phyloP scores from a whole-genome alignment of 768 basidiomycete species.

The Clathrus columnatus region DNA sequence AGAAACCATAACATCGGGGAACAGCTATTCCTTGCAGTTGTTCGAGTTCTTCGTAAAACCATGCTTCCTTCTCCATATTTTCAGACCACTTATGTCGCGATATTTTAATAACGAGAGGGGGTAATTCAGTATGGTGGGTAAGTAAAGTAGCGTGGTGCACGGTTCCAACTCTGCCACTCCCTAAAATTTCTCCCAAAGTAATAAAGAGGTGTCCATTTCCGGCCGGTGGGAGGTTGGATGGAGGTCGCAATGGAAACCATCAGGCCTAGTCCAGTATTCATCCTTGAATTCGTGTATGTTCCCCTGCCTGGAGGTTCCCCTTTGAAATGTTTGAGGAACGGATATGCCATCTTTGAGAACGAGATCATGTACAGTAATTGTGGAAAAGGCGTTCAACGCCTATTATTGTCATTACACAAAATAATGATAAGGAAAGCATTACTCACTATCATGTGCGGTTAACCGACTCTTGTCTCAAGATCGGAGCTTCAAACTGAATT shows the following conservation, averaged over 20 bases:
- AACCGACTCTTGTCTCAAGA: background rate
- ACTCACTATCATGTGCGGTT: no score
- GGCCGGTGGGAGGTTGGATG: background rate
- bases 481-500: no score
- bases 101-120: background rate
- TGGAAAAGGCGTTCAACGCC: background rate
- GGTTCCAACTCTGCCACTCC: background rate
- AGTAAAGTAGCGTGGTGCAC: background rate
- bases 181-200: background rate
- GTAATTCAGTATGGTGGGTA: background rate
- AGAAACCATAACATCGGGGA: constrained; percentile 9
- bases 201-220: background rate
- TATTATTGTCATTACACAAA: background rate
- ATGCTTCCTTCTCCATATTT: constrained; percentile 2
- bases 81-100: background rate
- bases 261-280: background rate
- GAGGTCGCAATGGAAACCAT: background rate
- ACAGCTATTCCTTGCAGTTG: constrained; percentile 5
- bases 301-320: background rate
- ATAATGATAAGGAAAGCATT: no score
- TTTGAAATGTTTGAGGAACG: background rate
- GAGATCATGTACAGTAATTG: background rate
- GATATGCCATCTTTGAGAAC: background rate
- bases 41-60: constrained; percentile 12
- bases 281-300: background rate